A percentile compares a stretch with the other conserved stretches of the same genome.
Evolutionary conservation across 306 rosid species (phyloP).

Genomic region (Cicer cuneatum): DNA sequence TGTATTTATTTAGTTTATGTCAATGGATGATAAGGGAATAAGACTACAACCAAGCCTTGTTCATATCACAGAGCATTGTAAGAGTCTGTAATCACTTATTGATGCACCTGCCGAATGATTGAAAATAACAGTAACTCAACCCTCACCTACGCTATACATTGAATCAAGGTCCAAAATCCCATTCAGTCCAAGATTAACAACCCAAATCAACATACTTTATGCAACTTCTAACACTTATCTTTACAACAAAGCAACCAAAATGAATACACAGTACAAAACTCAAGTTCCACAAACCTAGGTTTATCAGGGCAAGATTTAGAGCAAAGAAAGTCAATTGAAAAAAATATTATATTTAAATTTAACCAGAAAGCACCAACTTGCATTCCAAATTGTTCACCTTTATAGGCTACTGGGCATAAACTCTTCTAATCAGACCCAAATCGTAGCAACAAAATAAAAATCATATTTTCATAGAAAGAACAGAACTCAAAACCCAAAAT

Average conservation of each 20-base stretch:
- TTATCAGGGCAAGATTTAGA: slow-evolving; percentile 20
- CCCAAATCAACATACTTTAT: slow-evolving; percentile 12
- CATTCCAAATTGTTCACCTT: not conserved
- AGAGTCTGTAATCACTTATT: not conserved
- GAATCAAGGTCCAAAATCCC: slow-evolving; percentile 5
- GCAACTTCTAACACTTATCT: slow-evolving; percentile 27
- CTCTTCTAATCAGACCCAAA: slow-evolving; percentile 18
- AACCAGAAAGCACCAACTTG: slow-evolving; percentile 3
- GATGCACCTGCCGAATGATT: slow-evolving; percentile 2
- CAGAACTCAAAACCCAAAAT: slow-evolving; percentile 34
- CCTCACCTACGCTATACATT: not conserved
- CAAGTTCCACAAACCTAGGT: slow-evolving; percentile 38
- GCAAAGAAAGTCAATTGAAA: slow-evolving; percentile 18
- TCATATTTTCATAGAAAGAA: slow-evolving; percentile 10
- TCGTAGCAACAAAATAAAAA: slow-evolving; percentile 12
- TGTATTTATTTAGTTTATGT: not conserved
- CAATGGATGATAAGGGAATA: slow-evolving; percentile 2
- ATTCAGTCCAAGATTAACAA: slow-evolving; percentile 19
- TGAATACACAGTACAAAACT: not conserved
- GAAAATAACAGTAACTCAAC: slow-evolving; percentile 15
- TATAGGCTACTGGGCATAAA: not conserved
- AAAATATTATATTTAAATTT: not conserved
- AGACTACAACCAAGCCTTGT: not conserved
- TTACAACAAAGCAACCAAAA: slow-evolving; percentile 16
- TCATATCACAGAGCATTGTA: slow-evolving; percentile 12